Evolutionary conservation across 352 stramenopile species (phyloP), one percentile per base, ranked within the genome.

Genomic region (Blastocystis hominis): DNA sequence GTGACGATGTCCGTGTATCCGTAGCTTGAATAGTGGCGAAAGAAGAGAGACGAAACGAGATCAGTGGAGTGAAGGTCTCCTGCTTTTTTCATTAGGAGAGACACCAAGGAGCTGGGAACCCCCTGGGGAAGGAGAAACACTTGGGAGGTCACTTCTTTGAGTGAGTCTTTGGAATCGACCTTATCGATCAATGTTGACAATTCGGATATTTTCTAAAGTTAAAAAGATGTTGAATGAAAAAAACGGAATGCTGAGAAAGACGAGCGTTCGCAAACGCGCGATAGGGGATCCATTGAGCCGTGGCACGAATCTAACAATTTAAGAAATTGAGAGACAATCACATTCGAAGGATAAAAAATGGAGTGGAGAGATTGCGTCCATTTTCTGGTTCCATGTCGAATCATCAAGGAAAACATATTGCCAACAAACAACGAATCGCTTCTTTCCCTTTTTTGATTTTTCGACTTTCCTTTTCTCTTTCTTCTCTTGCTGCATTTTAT

Each of bases 401-500:
- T 38, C 6, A 40, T 47, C 24, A 30, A 30, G 24, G 40, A 40
- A 40, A n/a, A 1, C 9, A n/a, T 47, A 46, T 17, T 7, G 36
- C 62, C 36, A 72, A 72, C 62, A 72, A 76, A 76, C 40, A 54
- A 20, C 54, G 64, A 24, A 55, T 59, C 40, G 46, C 30, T 84
- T 84, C 10, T 40, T 47, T 30, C 62, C 62, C 36, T 84, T 84
- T 53, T 69, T 84, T 53, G 9, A 24, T 53, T 40, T 24, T 46
- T 84, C 54, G 6, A 30, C 34, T 30, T 84, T 84, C 50, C 72
- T 34, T 30, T 61, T 84, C 24, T 84, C 46, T 30, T 68, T 64
- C 36, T 46, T 64, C 7, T 84, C 72, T 53, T 84, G 50, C 36
- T 84, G 72, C 72, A 66, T 47, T 47, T 84, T 84, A 15, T 84